These are phyloP conservation scores for Plasmodium adleri DNA, from an alignment of 169 alveolate species.

Conservation along the genomic window DNA sequence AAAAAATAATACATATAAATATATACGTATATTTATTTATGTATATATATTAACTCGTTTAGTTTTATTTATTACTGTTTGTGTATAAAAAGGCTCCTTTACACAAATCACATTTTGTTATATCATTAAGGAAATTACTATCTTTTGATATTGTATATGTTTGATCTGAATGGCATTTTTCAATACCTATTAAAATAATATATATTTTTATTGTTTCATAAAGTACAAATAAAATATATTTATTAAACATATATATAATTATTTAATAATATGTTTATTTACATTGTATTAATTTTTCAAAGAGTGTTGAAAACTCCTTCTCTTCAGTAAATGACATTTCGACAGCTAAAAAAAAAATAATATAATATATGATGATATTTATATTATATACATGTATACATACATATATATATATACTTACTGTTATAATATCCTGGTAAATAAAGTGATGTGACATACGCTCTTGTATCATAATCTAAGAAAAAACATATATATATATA, in stretches of 20 bases:
- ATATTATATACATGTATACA: too few relatives aligned
- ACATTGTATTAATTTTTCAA: slow-evolving; percentile 30
- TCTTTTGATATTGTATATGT: background rate
- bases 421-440: slow-evolving; percentile 60
- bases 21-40: background rate
- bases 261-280: too few relatives aligned
- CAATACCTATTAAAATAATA: slow-evolving; percentile 29
- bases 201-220: too few relatives aligned
- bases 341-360: slow-evolving; percentile 10
- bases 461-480: slow-evolving; percentile 20
- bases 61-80: slow-evolving; percentile 6
- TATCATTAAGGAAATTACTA: background rate
- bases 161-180: slow-evolving; percentile 12
- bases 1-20: too few relatives aligned
- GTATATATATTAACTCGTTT: too few relatives aligned
- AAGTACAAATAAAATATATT: too few relatives aligned
- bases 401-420: background rate
- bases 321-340: slow-evolving; percentile 37
- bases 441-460: slow-evolving; percentile 35
- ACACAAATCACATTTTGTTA: slow-evolving; percentile 41
- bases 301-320: background rate
- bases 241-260: too few relatives aligned
- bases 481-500: background rate
- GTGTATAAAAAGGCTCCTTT: slow-evolving; percentile 34
- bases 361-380: background rate